Percentiles rank a stretch among this genome's conserved stretches.
These are phyloP conservation scores for Sabuloglossum arenarium DNA, from an alignment of 495 filamentous ascomycete genomes.

Conservation along the genomic window DNA sequence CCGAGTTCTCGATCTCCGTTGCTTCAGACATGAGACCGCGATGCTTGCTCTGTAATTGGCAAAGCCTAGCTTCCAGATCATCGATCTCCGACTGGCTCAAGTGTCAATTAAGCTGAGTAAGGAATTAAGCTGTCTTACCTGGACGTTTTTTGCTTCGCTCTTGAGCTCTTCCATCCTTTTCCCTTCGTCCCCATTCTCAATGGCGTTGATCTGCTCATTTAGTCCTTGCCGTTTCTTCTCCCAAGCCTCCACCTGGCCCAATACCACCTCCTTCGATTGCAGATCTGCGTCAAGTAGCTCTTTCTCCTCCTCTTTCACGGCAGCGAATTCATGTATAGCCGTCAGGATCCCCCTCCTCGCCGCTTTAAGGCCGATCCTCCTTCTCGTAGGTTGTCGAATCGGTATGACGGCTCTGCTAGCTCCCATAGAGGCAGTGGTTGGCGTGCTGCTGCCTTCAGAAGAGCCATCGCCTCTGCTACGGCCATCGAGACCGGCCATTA, in stretches of 20 bases:
- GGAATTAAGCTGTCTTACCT: constrained; percentile 9
- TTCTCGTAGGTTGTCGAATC: constrained; percentile 35
- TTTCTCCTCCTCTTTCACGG: constrained; percentile 51
- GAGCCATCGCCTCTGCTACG: constrained; percentile 16
- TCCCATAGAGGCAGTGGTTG: constrained; percentile 16
- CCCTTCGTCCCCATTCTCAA: constrained; percentile 26
- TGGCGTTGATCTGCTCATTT: constrained; percentile 23
- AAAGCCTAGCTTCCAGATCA: constrained; percentile 42
- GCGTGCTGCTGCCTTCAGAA: constrained; percentile 29
- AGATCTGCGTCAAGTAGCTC: constrained; percentile 36
- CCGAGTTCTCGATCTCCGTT: constrained; percentile 38
- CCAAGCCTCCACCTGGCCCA: constrained; percentile 40
- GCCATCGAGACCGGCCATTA: constrained; percentile 30
- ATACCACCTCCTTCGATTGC: constrained; percentile 31
- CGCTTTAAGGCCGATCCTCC: constrained; percentile 36
- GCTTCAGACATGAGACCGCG: constrained; percentile 37
- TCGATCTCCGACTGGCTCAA: constrained; percentile 19
- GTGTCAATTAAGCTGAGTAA: constrained; percentile 8
- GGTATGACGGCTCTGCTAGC: constrained; percentile 25
- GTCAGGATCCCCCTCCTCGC: constrained; percentile 51
- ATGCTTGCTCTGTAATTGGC: constrained; percentile 41
- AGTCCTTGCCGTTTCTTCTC: constrained; percentile 27
- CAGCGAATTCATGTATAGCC: constrained; percentile 50
- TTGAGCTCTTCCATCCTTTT: constrained; percentile 13
- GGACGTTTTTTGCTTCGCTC: constrained; percentile 15